phyloP scores from a whole-genome alignment of 2,329 filamentous ascomycete genomes.

The Neodidymelliopsis sp. region DNA sequence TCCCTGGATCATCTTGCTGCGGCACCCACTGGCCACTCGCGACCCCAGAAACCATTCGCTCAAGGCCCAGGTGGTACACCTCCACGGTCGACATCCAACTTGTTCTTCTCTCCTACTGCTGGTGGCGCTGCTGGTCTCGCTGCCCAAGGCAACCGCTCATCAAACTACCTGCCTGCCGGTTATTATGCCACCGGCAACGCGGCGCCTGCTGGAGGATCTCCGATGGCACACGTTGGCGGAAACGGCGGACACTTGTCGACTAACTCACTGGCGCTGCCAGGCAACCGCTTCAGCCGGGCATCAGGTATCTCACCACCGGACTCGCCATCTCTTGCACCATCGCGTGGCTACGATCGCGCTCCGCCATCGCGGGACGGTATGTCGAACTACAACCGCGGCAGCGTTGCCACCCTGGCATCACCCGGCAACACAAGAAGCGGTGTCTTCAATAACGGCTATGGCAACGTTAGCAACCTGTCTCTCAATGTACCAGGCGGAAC shows the following conservation, averaged over 20 bases:
- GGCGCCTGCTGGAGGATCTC: constrained; percentile 48
- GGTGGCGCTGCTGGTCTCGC: constrained; percentile 60
- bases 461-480: constrained; percentile 70
- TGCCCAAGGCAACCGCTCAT: constrained; percentile 66
- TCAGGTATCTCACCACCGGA: constrained; percentile 45
- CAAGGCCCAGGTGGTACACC: constrained; percentile 33
- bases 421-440: constrained; percentile 43
- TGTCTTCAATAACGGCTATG: constrained; percentile 39
- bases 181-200: constrained; percentile 81
- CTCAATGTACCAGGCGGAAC: constrained; percentile 63
- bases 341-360: constrained; percentile 46
- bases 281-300: constrained; percentile 45
- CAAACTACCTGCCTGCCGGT: constrained; percentile 84
- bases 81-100: constrained; percentile 56
- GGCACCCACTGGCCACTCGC: constrained; percentile 45
- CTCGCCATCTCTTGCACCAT: constrained; percentile 47
- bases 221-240: constrained; percentile 54
- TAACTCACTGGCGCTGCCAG: constrained; percentile 38
- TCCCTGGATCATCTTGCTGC: constrained; percentile 61
- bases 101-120: constrained; percentile 97
- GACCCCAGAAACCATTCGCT: constrained; percentile 40
- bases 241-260: constrained; percentile 43
- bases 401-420: constrained; percentile 43
- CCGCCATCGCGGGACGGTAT: constrained; percentile 43
- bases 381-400: constrained; percentile 47